Evolutionary conservation across 257 asterid species (phyloP).

Genomic region (Misopates orontium): DNA sequence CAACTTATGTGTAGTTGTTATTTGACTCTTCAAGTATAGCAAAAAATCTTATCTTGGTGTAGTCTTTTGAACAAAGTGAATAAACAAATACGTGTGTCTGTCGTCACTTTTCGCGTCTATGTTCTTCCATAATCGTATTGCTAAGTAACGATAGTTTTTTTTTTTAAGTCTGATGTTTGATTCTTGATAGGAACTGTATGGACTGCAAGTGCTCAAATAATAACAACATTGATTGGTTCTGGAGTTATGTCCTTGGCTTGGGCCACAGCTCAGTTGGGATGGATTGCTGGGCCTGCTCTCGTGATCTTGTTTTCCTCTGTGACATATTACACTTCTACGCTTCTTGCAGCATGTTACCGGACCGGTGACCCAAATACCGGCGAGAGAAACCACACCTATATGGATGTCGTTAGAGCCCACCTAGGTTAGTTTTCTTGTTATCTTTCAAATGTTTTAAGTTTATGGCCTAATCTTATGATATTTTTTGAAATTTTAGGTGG

Average conservation of each 20-base stretch:
- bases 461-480: background rate
- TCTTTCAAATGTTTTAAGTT: background rate
- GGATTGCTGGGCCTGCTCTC: slow-evolving; percentile 45
- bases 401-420: slow-evolving; percentile 43
- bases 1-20: too few relatives aligned
- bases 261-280: slow-evolving; percentile 49
- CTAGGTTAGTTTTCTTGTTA: slow-evolving; percentile 24
- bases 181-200: slow-evolving; percentile 34
- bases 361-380: slow-evolving; percentile 41
- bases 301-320: slow-evolving; percentile 40
- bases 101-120: too few relatives aligned
- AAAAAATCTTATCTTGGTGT: too few relatives aligned
- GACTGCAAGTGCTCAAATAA: slow-evolving; percentile 50
- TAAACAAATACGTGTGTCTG: too few relatives aligned
- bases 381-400: slow-evolving; percentile 47
- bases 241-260: slow-evolving; percentile 50
- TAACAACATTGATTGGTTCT: slow-evolving; percentile 51
- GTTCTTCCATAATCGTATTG: too few relatives aligned
- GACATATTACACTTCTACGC: slow-evolving; percentile 45
- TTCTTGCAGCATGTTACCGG: slow-evolving; percentile 44
- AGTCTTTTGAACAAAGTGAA: too few relatives aligned
- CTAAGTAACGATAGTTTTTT: too few relatives aligned
- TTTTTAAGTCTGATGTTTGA: background rate
- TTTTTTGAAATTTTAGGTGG: slow-evolving; percentile 40
- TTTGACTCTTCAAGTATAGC: too few relatives aligned